These are phyloP conservation scores for Coemansia sp. DNA, from an alignment of 192 early-diverging fungal genomes.

Conservation along the genomic window DNA sequence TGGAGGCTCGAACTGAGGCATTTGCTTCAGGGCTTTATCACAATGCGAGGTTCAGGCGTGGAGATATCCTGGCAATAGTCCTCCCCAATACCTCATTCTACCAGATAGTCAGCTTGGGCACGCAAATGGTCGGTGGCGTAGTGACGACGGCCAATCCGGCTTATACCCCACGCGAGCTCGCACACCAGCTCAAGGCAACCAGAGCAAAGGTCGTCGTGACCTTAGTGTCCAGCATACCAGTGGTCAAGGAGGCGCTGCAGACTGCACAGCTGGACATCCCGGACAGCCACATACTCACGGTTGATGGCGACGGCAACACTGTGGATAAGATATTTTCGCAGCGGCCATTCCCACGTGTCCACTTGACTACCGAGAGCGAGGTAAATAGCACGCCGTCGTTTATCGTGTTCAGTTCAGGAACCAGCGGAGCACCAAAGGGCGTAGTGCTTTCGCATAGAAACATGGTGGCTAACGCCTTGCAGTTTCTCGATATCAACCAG, in stretches of 20 bases:
- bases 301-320: conserved; percentile 21
- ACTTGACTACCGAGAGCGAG: conserved; percentile 22
- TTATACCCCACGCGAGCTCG: conserved; percentile 80
- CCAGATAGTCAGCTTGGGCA: conserved; percentile 64
- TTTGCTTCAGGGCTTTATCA: conserved; percentile 52
- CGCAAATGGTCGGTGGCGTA: conserved; percentile 67
- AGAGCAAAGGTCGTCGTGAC: conserved; percentile 70
- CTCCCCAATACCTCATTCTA: conserved; percentile 73
- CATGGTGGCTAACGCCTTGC: conserved; percentile 75
- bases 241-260: conserved; percentile 32
- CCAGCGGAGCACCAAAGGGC: conserved; percentile 76
- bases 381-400: conserved; percentile 36
- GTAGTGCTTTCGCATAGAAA: conserved; percentile 81
- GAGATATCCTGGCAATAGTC: conserved; percentile 72
- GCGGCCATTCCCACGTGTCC: conserved; percentile 40
- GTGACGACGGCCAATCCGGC: conserved; percentile 81
- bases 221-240: conserved; percentile 19
- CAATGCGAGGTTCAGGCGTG: conserved; percentile 62
- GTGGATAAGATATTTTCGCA: conserved; percentile 15
- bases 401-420: conserved; percentile 55
- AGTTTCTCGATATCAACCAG: conserved; percentile 57
- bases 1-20: conserved; percentile 25
- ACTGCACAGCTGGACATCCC: conserved; percentile 28
- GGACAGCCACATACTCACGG: conserved; percentile 33
- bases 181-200: conserved; percentile 75